Base-by-base conservation (phyloP, 225 moss, liverwort and hornwort species). In the Polytrichum formosum region DNA sequence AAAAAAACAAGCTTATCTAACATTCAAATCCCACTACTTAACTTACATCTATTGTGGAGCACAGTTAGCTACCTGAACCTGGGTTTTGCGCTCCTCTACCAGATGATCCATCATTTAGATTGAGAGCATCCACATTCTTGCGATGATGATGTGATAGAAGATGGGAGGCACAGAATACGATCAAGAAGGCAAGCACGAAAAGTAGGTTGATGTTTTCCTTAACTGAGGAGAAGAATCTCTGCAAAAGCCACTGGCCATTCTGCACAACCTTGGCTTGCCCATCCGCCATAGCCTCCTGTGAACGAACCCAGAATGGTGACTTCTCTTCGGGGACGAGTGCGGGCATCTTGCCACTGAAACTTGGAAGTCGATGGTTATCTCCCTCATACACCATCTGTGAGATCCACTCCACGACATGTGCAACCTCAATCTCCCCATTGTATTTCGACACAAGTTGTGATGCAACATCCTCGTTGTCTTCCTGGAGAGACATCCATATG, bases 371-470 rank as follows among this genome's bases (percentile, higher is more conserved):
- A 22, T 88, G 71, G 4, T 79, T 82, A 78, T 94, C 88, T 61
- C 94, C 94, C 73, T 85, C 78, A 23, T 70, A 55, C 17, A 94
- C 83, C 91, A 94, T 90, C 29, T 79, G 63, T 21, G 91, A 88
- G 28, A 94, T 71, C 91, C 94, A 94, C 29, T 77, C 30, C 69
- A 82, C 76, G 65, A 94, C 78, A 61, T 80, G 76, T 23, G 75
- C 33, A 26, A 77, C 65, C 22, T 82, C 80, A 26, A 67, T 31
- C 23, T 86, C 81, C 8, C 90, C 86, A 46, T 85, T 87, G 82
- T 88, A 94, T 67, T 60, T 79, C 27, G 94, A 86, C 56, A 94
- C 91, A 62, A 94, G 75, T 62, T 94, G 91, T 30, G 75, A 81
- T 29, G 86, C 90, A 54, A 90, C 77, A 67, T 83, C 80, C 53